A percentile compares a stretch with the other conserved stretches of the same genome.
Conservation (phyloP, 768 basidiomycete species). For the Gyrodon lividus region DNA sequence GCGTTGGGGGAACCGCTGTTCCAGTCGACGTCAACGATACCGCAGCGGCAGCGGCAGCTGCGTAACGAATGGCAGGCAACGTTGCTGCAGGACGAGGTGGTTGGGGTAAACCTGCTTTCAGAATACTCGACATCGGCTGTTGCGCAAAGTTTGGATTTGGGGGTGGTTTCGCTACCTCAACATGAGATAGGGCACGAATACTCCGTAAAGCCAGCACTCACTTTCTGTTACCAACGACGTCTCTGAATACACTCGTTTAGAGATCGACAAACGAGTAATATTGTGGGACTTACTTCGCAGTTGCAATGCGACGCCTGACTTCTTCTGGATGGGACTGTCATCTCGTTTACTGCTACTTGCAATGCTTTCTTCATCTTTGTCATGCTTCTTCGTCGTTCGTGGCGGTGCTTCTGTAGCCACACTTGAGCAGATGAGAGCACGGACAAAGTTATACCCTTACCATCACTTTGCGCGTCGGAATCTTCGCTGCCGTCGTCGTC, state of each 20-base stretch:
- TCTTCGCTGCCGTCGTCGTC: constrained; percentile 75
- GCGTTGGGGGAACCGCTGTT: constrained; percentile 36
- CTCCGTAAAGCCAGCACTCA: constrained; percentile 30
- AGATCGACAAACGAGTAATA: constrained; percentile 4
- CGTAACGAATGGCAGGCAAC: constrained; percentile 83
- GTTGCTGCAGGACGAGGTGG: constrained; percentile 50
- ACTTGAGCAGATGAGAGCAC: neutral
- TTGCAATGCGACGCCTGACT: constrained; percentile 59
- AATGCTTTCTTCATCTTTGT: constrained; percentile 70
- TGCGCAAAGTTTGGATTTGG: constrained; percentile 79
- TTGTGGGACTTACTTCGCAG: constrained; percentile 62
- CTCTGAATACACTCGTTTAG: constrained; percentile 44
- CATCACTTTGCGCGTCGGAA: constrained; percentile 73
- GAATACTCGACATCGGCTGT: constrained; percentile 72
- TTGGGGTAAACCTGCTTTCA: constrained; percentile 70
- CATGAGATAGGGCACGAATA: constrained; percentile 7
- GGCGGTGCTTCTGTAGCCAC: constrained; percentile 53
- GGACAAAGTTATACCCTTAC: constrained; percentile 33
- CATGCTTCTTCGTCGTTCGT: constrained; percentile 71
- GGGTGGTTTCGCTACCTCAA: constrained; percentile 54
- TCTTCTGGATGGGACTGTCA: constrained; percentile 80
- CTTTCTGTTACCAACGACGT: constrained; percentile 62
- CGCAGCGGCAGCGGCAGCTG: constrained; percentile 76
- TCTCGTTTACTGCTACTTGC: constrained; percentile 69
- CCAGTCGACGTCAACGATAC: constrained; percentile 34